These are phyloP conservation scores for Lathyrus sativus DNA, from an alignment of 306 rosid genomes.

Conservation along the genomic window DNA sequence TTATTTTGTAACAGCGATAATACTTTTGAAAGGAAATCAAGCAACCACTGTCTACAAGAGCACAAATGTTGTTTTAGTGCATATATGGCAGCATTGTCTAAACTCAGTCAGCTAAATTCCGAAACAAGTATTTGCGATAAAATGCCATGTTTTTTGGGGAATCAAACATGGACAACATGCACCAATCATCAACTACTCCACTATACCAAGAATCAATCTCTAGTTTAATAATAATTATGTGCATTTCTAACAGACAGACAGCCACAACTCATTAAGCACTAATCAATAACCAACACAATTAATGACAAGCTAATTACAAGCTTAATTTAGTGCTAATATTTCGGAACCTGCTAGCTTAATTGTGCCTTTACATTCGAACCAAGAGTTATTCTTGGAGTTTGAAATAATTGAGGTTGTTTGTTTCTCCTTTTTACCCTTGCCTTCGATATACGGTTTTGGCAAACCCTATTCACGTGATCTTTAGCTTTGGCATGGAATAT, in stretches of 20 bases:
- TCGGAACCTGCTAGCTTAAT: constrained; percentile 61
- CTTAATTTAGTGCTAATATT: constrained; percentile 65
- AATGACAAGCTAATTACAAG: constrained; percentile 46
- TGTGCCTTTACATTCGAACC: constrained; percentile 56
- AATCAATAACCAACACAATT: constrained; percentile 40
- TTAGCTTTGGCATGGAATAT: constrained; percentile 36
- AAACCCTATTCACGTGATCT: constrained; percentile 45
- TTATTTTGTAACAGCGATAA: too few species aligned
- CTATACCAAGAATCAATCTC: constrained; percentile 45
- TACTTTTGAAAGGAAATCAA: constrained; percentile 26
- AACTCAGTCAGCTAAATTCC: constrained; percentile 41
- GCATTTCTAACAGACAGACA: constrained; percentile 66
- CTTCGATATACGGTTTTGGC: constrained; percentile 25
- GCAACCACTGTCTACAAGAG: constrained; percentile 18
- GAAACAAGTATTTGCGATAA: constrained; percentile 59
- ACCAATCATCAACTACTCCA: constrained; percentile 88
- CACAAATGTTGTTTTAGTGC: constrained; percentile 37
- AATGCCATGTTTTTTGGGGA: constrained; percentile 75
- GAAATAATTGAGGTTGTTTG: constrained; percentile 33
- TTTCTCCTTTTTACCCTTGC: constrained; percentile 43
- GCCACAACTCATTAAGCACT: constrained; percentile 86
- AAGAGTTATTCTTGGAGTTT: constrained; percentile 72
- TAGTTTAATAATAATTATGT: constrained; percentile 46
- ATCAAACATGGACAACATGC: constrained; percentile 73
- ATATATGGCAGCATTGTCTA: constrained; percentile 41